Evolutionary conservation across 2,329 filamentous ascomycete species (phyloP), one percentile per base, ranked within the genome.

Genomic region (Nectriaceae sp.): DNA sequence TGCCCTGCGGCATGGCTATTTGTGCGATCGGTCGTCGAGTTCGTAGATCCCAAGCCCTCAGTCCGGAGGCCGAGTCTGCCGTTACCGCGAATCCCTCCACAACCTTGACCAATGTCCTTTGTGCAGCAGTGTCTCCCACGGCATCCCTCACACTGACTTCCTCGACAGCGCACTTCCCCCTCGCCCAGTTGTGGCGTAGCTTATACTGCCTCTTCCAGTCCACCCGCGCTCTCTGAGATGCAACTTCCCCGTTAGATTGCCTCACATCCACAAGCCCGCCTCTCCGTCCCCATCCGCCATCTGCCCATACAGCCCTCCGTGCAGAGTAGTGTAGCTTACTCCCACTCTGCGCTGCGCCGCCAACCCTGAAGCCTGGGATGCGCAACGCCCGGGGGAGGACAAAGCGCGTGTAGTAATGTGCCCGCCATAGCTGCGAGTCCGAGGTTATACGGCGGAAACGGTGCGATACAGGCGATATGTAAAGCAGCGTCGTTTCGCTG

Each of bases 201-300:
- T 87, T 90, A 70, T 95, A 97, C 61, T 94, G 88, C 52, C 82
- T 80, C 73, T 95, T 96, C 92, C 92, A 97, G 63, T 94, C 83
- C 19, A 87, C 76, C 6, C 81, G 48, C 40, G 38, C 55, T n/a
- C n/a, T n/a, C n/a, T n/a, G n/a, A n/a, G n/a, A n/a, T 37, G 41
- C 40, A 19, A 21, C 40, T 18, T 22, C 26, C 5, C 8, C 22
- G 39, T 31, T 21, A 5, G 52, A 44, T 50, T 79, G 75, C 31
- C 79, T 74, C 53, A 87, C 82, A 42, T 84, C 80, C 1, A 72
- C 68, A 50, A 72, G 63, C 15, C 74, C 74, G 15, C 73, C 72
- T 37, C 67, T 60, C 31, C 75, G 64, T 2, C 75, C 73, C 57
- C 61, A 63, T 11, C 60, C 59, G 4, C 61, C 62, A 39, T 77